These are phyloP conservation scores for Cyberlindnera mycetangii DNA, from an alignment of 805 yeast species.

Conservation along the genomic window DNA sequence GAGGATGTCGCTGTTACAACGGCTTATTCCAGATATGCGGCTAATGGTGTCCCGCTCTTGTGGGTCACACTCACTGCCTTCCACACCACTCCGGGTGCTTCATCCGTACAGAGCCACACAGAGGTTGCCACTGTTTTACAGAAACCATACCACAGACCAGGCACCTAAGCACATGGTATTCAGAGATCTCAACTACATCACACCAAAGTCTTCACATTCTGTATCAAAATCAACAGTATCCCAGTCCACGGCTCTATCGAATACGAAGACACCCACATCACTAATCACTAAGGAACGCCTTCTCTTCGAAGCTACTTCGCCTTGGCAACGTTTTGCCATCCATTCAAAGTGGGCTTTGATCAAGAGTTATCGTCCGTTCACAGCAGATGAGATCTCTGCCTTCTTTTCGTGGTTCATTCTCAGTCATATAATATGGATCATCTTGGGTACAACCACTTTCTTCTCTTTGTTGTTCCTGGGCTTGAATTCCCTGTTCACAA, in stretches of 20 bases:
- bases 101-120: background rate
- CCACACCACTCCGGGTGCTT: background rate
- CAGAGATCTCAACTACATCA: slow-evolving; percentile 16
- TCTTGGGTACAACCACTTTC: slow-evolving; percentile 89
- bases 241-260: slow-evolving; percentile 2
- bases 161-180: slow-evolving; percentile 15
- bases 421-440: slow-evolving; percentile 75
- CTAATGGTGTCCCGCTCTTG: background rate
- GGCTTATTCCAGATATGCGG: background rate
- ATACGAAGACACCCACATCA: slow-evolving; percentile 2
- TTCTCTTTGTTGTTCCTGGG: slow-evolving; percentile 71
- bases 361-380: slow-evolving; percentile 77
- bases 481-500: slow-evolving; percentile 79
- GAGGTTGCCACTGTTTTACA: background rate
- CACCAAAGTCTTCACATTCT: background rate
- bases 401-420: slow-evolving; percentile 86
- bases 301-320: slow-evolving; percentile 18
- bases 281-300: slow-evolving; percentile 19
- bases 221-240: background rate
- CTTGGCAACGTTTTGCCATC: slow-evolving; percentile 44
- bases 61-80: background rate
- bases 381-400: slow-evolving; percentile 84
- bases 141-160: background rate
- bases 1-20: background rate
- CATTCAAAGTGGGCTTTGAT: slow-evolving; percentile 75